A percentile compares a stretch with the other conserved stretches of the same genome.
phyloP scores from a whole-genome alignment of 1,284 basidiomycete genomes.

The Caloboletus inedulis region DNA sequence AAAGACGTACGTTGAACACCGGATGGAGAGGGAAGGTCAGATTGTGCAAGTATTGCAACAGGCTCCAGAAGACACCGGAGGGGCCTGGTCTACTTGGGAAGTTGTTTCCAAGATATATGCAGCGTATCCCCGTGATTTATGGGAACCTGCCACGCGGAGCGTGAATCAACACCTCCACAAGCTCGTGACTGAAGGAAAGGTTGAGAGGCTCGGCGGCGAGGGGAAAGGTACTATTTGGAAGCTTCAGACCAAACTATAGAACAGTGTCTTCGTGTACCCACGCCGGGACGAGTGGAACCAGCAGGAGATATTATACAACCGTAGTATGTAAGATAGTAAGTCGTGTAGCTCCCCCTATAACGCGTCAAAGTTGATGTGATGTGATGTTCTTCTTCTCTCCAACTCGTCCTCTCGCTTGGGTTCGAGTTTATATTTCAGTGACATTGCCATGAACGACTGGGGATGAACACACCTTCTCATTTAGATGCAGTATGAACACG shows the following conservation, averaged over 20 bases:
- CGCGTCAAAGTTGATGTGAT: constrained; percentile 97
- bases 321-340: constrained; percentile 19
- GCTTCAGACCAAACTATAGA: constrained; percentile 15
- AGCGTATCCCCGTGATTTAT: constrained; percentile 66
- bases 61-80: constrained; percentile 26
- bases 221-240: constrained; percentile 41
- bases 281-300: background rate
- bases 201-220: constrained; percentile 48
- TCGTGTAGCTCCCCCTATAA: constrained; percentile 43
- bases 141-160: constrained; percentile 69
- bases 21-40: constrained; percentile 79
- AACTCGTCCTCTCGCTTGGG: constrained; percentile 85
- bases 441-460: constrained; percentile 3
- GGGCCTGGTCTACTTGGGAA: constrained; percentile 59
- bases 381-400: constrained; percentile 82
- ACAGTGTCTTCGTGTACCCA: background rate
- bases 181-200: constrained; percentile 63
- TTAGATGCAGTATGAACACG: constrained; percentile 84
- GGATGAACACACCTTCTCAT: constrained; percentile 71
- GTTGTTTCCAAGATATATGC: constrained; percentile 68
- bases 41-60: constrained; percentile 60
- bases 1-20: constrained; percentile 75
- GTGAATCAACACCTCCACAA: constrained; percentile 76
- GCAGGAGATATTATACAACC: constrained; percentile 8
- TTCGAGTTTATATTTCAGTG: constrained; percentile 7